Evolutionary conservation across 2,329 filamentous ascomycete species (phyloP).

Genomic region (Colletotrichum cordylinicola): DNA sequence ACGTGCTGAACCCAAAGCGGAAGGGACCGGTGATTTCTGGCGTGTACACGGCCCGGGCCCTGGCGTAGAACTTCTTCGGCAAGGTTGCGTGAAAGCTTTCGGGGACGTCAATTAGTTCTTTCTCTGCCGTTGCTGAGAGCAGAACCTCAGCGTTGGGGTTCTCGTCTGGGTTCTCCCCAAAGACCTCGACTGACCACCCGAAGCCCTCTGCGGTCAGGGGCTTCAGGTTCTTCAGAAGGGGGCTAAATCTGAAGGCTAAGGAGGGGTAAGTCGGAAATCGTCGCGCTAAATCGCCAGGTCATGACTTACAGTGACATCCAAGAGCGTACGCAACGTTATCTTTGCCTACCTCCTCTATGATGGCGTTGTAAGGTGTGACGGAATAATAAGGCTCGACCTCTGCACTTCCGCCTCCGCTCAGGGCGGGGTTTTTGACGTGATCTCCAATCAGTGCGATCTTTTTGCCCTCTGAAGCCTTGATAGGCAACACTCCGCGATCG

Average conservation of each 20-base stretch:
- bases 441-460: constrained; percentile 25
- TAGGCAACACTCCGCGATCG: constrained; percentile 65
- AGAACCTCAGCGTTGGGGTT: background rate
- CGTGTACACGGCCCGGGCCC: constrained; percentile 8
- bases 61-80: constrained; percentile 19
- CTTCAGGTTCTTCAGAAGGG: constrained; percentile 4
- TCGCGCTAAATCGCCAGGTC: background rate
- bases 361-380: constrained; percentile 74
- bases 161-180: constrained; percentile 14
- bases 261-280: background rate
- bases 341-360: constrained; percentile 45
- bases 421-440: constrained; percentile 27
- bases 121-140: constrained; percentile 3
- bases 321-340: constrained; percentile 55
- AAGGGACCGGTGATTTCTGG: constrained; percentile 6
- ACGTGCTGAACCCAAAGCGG: constrained; percentile 18
- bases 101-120: constrained; percentile 19
- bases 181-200: constrained; percentile 19
- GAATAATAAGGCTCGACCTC: constrained; percentile 68
- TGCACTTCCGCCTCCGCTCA: constrained; percentile 67
- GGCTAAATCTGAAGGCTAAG: constrained; percentile 21
- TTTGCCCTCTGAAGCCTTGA: constrained; percentile 62
- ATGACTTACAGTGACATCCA: constrained; percentile 57
- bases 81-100: constrained; percentile 17
- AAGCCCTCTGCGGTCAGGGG: background rate